Base-by-base conservation (phyloP, 441 rosid genomes). In the Pelargonium citronellum region DNA sequence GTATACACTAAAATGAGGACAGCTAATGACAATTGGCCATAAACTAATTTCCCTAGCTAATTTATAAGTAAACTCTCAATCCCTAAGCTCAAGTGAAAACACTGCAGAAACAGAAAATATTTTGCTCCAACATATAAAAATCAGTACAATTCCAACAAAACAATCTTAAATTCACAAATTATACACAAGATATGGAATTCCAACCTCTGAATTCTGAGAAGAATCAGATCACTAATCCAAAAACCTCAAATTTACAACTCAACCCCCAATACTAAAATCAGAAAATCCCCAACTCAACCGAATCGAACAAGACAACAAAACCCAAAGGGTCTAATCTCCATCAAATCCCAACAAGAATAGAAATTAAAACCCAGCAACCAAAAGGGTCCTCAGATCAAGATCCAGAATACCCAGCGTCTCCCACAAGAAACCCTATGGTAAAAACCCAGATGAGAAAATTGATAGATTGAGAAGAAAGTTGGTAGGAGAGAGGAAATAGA, bases 181-280 rank as follows among this genome's bases (percentile, higher is more conserved):
- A 49, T 41, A 51, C 4, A 30, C 19, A 68, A 60, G 51, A 51
- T 3, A 34, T 7, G 58, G 58, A 73, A 69, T 47, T 64, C 70
- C 64, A 78, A 73, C 75, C 80, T 78, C 69, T 46, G 53, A 4
- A 60, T 53, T 67, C 57, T 58, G 41, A 60, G 5, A 53, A 16
- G 27, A n/a, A 53, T 34, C 15, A n/a, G 3, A 22, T 7, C n/a
- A 6, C 16, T 5, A 30, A 67, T 7, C 47, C 19, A 41, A 44
- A 37, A 39, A 49, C 55, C 67, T 22, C 7, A 3, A 55, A 53
- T 69, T 49, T 44, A 11, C 49, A 41, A 30, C 11, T 61, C 64
- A 12, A 66, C 68, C 12, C 10, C 37, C n/a, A 66, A 11, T 2
- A 49, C 55, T 11, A 10, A 49, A 15, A 12, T 0, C 13, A 11